Evolutionary conservation across 1,139 yeast genomes (phyloP), one percentile per base, ranked within the genome.

Genomic region (Kodamaea arcana): DNA sequence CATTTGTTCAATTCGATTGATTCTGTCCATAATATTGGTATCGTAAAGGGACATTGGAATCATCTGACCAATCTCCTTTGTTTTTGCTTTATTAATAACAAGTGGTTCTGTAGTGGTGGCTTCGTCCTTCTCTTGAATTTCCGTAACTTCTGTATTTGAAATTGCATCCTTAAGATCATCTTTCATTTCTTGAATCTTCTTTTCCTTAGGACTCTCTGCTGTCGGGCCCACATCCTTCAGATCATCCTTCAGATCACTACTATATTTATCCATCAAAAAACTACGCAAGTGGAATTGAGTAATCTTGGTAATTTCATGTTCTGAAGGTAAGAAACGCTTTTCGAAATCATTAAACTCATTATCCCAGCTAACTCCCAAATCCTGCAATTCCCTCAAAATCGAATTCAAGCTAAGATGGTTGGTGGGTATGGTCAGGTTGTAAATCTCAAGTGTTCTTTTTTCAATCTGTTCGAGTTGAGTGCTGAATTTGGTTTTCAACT

Each of bases 301-400:
- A 31, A 92, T 84, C 42, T 88, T 72, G 7, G 95, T 83, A 45
- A 94, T 85, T 69, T 94, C 98, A 51, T 83, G 86, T 56, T 94
- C 98, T 12, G 95, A 80, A 0, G 97, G 97, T 41, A 92, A 73
- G 51, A 74, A 92, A 20, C 69, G 71, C 35, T 73, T 73, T 44
- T 86, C 97, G 60, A 92, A 88, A n/a, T 79, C 85, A 30, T 77
- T 72, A 51, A 94, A 88, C 40, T 84, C 95, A 18, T 62, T 54
- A 58, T 92, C 96, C 98, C 98, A 94, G 31, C 68, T 73, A 16
- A 87, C 90, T 4, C 94, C 94, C 33, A 81, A 64, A 41, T 83
- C 90, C 51, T 92, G 97, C 17, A 92, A 69, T 30, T 74, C 74
- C 46, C 94, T 65, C 16, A 87, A 61, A 2, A 84, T 74, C 0